These are phyloP conservation scores for Apiospora aurea DNA, from an alignment of 2,329 filamentous ascomycete genomes.

Conservation along the genomic window DNA sequence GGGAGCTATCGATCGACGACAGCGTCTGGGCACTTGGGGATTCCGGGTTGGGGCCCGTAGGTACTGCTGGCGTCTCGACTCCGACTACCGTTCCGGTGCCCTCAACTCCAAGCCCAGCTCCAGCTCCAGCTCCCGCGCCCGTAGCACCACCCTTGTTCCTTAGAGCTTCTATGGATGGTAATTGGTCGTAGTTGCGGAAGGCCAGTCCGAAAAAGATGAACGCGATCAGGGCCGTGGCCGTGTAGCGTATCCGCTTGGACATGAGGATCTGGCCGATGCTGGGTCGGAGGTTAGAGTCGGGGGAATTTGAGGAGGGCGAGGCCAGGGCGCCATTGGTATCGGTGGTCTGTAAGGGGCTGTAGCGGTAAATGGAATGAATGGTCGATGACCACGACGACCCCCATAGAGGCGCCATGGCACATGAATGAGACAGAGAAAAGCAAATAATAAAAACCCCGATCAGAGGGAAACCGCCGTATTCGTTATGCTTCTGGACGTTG, in stretches of 20 bases:
- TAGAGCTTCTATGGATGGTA: slow-evolving; percentile 39
- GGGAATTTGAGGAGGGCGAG: slow-evolving; percentile 32
- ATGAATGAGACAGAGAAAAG: slow-evolving; percentile 24
- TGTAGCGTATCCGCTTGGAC: slow-evolving; percentile 44
- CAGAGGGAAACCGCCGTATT: not conserved
- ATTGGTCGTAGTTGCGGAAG: slow-evolving; percentile 40
- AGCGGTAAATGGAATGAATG: slow-evolving; percentile 38
- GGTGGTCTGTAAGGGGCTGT: slow-evolving; percentile 35
- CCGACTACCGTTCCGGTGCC: not conserved
- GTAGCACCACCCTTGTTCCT: slow-evolving; percentile 24
- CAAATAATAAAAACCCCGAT: not conserved
- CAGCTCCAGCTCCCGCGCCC: no score
- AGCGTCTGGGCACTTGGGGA: slow-evolving; percentile 37
- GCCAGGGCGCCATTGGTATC: slow-evolving; percentile 31
- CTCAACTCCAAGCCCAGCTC: no score
- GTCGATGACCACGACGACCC: slow-evolving; percentile 40
- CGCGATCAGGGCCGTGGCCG: slow-evolving; percentile 34
- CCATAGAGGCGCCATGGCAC: slow-evolving; percentile 40
- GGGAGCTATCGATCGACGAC: slow-evolving; percentile 31
- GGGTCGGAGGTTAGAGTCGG: slow-evolving; percentile 40
- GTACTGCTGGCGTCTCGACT: not conserved
- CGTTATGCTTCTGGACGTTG: slow-evolving; percentile 6
- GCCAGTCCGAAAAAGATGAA: slow-evolving; percentile 39
- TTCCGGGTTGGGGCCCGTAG: slow-evolving; percentile 30
- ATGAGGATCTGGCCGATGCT: slow-evolving; percentile 45